phyloP scores from a whole-genome alignment of 805 yeast genomes.

The Kockiozyma suomiensis region DNA sequence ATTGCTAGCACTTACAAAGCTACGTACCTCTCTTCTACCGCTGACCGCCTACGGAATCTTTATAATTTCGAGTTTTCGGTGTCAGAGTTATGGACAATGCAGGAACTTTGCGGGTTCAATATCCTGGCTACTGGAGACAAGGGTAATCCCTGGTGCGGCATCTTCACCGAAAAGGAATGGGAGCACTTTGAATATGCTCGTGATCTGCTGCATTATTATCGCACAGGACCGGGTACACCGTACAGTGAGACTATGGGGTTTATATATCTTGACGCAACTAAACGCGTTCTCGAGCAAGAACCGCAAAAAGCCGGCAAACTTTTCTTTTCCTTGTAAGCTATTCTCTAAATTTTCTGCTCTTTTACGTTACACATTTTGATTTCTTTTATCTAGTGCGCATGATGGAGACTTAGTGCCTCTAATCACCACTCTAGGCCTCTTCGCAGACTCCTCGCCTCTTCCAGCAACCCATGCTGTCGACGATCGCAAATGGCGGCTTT shows the following conservation, averaged over 20 bases:
- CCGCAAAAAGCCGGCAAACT: conserved; percentile 34
- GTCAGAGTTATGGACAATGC: conserved; percentile 29
- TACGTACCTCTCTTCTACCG: conserved; percentile 8
- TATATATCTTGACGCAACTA: conserved; percentile 53
- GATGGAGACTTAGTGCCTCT: conserved; percentile 59
- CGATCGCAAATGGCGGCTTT: conserved; percentile 23
- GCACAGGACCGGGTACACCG: conserved; percentile 40
- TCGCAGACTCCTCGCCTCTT: conserved; percentile 31
- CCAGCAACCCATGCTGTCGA: conserved; percentile 17
- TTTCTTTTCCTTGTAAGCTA: conserved; percentile 35
- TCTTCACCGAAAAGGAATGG: conserved; percentile 30
- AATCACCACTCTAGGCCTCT: conserved; percentile 52
- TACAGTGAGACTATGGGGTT: conserved; percentile 46
- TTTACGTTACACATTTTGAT: too few relatives aligned
- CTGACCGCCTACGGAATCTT: conserved; percentile 10
- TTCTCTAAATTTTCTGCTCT: too few relatives aligned
- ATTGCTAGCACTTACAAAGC: conserved; percentile 10
- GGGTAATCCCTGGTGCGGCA: conserved; percentile 22
- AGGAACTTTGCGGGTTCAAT: conserved; percentile 34
- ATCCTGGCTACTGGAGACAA: conserved; percentile 23
- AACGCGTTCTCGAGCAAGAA: conserved; percentile 49
- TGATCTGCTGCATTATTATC: conserved; percentile 30
- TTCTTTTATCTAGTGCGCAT: conserved; percentile 54
- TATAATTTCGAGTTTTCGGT: conserved; percentile 13
- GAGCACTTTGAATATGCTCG: conserved; percentile 31